Evolutionary conservation across 768 basidiomycete species (phyloP).

Genomic region (Boletus huronensis): DNA sequence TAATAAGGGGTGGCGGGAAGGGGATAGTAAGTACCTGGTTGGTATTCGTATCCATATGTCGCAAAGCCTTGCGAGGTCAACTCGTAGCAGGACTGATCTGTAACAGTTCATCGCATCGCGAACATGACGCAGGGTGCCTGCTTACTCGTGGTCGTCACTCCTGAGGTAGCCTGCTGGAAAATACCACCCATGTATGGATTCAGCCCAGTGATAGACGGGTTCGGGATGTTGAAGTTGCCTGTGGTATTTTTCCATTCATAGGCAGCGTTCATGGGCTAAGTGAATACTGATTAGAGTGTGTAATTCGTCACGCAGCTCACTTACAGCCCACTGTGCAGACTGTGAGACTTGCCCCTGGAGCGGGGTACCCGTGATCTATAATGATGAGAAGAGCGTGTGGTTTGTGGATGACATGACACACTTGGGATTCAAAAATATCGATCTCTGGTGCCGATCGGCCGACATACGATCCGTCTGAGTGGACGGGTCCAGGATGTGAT

Average conservation of each 20-base stretch:
- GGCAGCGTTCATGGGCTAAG: slow-evolving; percentile 70
- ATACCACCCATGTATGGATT: slow-evolving; percentile 74
- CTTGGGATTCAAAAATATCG: slow-evolving; percentile 85
- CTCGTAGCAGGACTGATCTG: slow-evolving; percentile 70
- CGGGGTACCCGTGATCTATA: slow-evolving; percentile 35
- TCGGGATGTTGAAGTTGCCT: slow-evolving; percentile 52
- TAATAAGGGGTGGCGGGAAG: neutral
- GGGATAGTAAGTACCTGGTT: slow-evolving; percentile 46
- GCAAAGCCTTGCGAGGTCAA: slow-evolving; percentile 50
- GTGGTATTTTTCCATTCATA: slow-evolving; percentile 70
- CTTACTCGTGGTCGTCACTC: slow-evolving; percentile 56
- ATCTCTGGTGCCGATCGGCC: slow-evolving; percentile 88
- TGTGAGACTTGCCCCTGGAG: slow-evolving; percentile 68
- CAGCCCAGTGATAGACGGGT: slow-evolving; percentile 47
- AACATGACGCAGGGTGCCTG: neutral
- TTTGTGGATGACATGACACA: slow-evolving; percentile 23
- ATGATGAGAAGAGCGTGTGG: slow-evolving; percentile 11
- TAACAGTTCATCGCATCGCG: neutral
- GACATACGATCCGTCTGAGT: slow-evolving; percentile 70
- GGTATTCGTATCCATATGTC: slow-evolving; percentile 80
- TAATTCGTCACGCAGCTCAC: slow-evolving; percentile 21
- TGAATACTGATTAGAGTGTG: slow-evolving; percentile 1
- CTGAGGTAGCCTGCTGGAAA: slow-evolving; percentile 83
- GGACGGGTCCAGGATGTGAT: slow-evolving; percentile 83
- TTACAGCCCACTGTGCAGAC: slow-evolving; percentile 77